Conservation (phyloP, 2,329 filamentous ascomycete genomes). For the Fusarium sp. region DNA sequence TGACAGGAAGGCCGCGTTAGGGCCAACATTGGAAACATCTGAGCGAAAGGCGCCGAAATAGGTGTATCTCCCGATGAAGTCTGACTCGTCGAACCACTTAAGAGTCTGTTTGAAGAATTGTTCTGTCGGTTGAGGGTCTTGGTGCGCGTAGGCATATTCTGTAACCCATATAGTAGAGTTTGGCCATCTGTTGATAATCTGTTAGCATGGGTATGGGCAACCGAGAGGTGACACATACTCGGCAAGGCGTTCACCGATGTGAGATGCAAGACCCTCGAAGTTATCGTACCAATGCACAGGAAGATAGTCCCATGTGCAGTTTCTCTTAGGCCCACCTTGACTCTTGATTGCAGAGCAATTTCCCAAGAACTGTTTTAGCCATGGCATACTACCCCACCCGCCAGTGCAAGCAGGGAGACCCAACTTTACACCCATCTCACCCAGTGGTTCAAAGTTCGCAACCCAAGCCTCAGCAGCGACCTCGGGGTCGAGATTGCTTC, state of each 20-base stretch:
- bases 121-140: conserved; percentile 67
- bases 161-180: conserved; percentile 78
- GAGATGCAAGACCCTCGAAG: conserved; percentile 74
- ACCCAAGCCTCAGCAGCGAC: conserved; percentile 76
- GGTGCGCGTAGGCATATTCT: conserved; percentile 74
- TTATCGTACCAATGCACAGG: conserved; percentile 75
- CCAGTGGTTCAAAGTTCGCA: conserved; percentile 75
- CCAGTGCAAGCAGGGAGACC: conserved; percentile 79
- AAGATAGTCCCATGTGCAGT: conserved; percentile 72
- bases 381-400: conserved; percentile 66
- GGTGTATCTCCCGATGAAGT: conserved; percentile 73
- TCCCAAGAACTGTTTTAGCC: conserved; percentile 73
- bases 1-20: conserved; percentile 77
- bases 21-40: conserved; percentile 76
- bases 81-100: conserved; percentile 70
- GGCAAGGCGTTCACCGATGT: conserved; percentile 64
- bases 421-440: conserved; percentile 70
- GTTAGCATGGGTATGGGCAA: not conserved
- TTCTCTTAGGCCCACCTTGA: conserved; percentile 49
- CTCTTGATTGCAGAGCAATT: conserved; percentile 71
- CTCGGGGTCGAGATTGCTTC: conserved; percentile 68
- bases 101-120: conserved; percentile 74
- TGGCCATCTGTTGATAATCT: conserved; percentile 59
- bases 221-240: conserved; percentile 43
- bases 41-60: conserved; percentile 82